Base-by-base conservation (phyloP, 306 rosid genomes). In the Begonia fuchsioides region DNA sequence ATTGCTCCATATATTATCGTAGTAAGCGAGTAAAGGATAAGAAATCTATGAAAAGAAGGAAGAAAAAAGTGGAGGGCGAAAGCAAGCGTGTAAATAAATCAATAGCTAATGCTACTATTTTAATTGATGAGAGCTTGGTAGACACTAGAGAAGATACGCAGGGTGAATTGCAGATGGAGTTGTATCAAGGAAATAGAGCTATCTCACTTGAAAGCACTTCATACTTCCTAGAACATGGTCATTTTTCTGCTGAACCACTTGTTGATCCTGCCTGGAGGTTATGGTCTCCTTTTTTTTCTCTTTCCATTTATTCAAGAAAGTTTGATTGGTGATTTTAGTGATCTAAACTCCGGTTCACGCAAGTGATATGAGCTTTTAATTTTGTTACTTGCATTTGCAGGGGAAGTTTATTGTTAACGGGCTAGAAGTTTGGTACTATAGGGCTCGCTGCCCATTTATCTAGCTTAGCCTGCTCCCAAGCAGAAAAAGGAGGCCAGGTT, bases 231-330 rank as follows among this genome's bases (percentile, higher is more conserved):
- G 35, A 49, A 47, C 53, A 32, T 39, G 52, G 17, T 54, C 17
- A 44, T 50, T 61, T 51, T 47, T 54, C 53, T 44, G 79, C 90
- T 40, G 76, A 63, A 58, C 97, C 97, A 59, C 52, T 76, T 43
- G 50, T 55, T 12, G 65, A 76, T 18, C 90, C 87, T 47, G 62
- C 66, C 40, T 88, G 95, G 97, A 72, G 82, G 97, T 84, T 58
- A 40, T 40, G 44, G 13, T 26, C 14, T 56, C 9, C 47, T 51
- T 47, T 55, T 38, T 65, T 51, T 56, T 26, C 35, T 26, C 35
- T 26, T 26, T 26, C 7, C 35, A 26, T 26, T 26, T 26, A 26
- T 2, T 26, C 6, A 26, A 26, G 3, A 26, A 26, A 26, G 32
- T 26, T 26, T 26, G 32, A 26, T 26, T 3, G 32, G 32, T 26